Evolutionary conservation across 2,329 filamentous ascomycete species (phyloP), one percentile per base, ranked within the genome.

Genomic region (Aspergillus cejpii): DNA sequence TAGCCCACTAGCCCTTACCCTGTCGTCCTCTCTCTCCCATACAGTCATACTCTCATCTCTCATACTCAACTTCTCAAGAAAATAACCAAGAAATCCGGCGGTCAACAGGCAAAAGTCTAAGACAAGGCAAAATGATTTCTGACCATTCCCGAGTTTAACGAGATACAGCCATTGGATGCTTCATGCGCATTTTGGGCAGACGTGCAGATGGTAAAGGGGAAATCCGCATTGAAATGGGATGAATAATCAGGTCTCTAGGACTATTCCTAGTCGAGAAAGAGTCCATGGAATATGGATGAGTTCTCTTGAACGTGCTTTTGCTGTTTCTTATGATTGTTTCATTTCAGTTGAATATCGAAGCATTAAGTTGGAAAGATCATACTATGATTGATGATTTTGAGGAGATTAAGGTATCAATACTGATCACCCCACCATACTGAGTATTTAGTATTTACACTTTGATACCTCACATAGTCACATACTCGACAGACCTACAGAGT

Each of bases 81-180:
- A 48, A 37, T 41, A 43, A 46, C 37, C 44, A 37, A 27, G 43
- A 36, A 43, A 49, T 53, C 44, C 52, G 50, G 57, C 55, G 56
- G 56, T 60, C 58, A 55, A 52, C 52, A 46, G 53, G 31, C 17
- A 24, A 52, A 60, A 55, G 49, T 45, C 49, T 48, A 55, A 56
- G 60, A 58, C 55, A 57, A 55, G 54, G 60, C 56, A 60, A 57
- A 58, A 60, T 53, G 55, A 54, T 55, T 63, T 59, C 53, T 61
- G 51, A 54, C 52, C 50, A 49, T 46, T 61, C 44, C 53, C 55
- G 56, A 59, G 56, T 52, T 60, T 55, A 50, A 48, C 55, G 59
- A 47, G 31, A 19, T 29, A 15, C 44, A 42, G 44, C 53, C 43
- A 66, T 66, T 66, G 62, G 63, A 60, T 63, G 63, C 62, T 64